Evolutionary conservation across 371 early-diverging fungal species (phyloP).

Genomic region (Circinella umbellata): DNA sequence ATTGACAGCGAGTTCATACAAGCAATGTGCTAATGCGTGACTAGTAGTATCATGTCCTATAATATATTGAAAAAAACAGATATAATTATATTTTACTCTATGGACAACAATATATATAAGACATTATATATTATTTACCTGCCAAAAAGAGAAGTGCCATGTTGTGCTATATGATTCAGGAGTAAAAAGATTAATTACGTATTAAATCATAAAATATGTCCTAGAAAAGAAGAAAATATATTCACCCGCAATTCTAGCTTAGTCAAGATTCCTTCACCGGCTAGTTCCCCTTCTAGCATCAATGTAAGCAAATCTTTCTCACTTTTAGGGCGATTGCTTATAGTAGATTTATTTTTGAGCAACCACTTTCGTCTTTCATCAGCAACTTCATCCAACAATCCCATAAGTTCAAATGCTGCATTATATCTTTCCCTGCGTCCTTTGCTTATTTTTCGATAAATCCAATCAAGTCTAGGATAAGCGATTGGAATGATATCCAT

Average conservation of each 20-base stretch:
- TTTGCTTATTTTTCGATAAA: background rate
- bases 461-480: conserved; percentile 12
- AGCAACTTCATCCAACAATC: conserved; percentile 9
- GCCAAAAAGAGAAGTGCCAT: conserved; percentile 32
- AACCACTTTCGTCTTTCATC: background rate
- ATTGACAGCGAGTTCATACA: conserved; percentile 27
- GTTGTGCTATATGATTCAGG: conserved; percentile 17
- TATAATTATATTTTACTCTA: background rate
- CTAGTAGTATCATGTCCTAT: conserved; percentile 33
- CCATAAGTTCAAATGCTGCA: conserved; percentile 13
- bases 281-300: conserved; percentile 38
- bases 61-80: background rate
- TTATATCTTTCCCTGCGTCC: conserved; percentile 2
- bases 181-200: background rate
- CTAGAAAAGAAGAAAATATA: background rate
- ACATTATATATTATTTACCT: background rate
- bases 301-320: conserved; percentile 42
- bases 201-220: conserved; percentile 9
- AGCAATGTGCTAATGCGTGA: conserved; percentile 18
- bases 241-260: conserved; percentile 27
- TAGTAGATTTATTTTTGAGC: background rate
- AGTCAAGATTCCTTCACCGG: conserved; percentile 20
- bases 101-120: background rate
- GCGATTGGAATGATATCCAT: conserved; percentile 16
- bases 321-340: conserved; percentile 9